Evolutionary conservation across 768 basidiomycete species (phyloP), one percentile per base, ranked within the genome.

Genomic region (Lactifluus echinatus): DNA sequence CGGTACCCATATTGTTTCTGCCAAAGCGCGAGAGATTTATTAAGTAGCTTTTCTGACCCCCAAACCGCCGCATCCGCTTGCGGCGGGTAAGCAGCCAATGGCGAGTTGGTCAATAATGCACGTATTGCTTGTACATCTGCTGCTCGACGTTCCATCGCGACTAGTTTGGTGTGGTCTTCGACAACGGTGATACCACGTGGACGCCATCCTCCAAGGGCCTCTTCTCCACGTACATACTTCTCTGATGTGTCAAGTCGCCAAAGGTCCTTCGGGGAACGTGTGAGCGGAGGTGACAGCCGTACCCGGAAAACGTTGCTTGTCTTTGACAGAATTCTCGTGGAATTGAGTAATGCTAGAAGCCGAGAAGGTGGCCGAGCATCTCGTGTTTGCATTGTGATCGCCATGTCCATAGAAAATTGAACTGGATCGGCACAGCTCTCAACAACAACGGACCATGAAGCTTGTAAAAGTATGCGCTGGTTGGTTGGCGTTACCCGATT

Each of bases 231-330:
- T 0, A 99, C 93, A 70, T 94, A 97, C 69, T 93, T 94, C 71
- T 90, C 88, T 28, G 89, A 84, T 1, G 95, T 97, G 72, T 99
- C 93, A 50, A 98, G 75, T 39, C 93, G 76, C 96, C 95, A 97
- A 14, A 99, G 75, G 61, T 97, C 93, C 67, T 83, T 83, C 2
- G 91, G 80, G 0, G 88, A 93, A 43, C 91, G 83, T 19, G 90
- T 92, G 59, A 90, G 73, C 15, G 90, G 87, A 12, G 95, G 93
- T 2, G 83, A 82, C 31, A 98, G 76, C 44, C 80, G 78, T 48
- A 98, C 78, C 31, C 76, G 80, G 75, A 94, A 99, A 44, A 96
- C 79, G n/a, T 83, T 81, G 65, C 87, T 89, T 37, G 85, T 82
- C 71, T 88, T 87, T 31, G 83, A 76, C 19, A 92, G 75, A 29